Evolutionary conservation across 1,139 yeast genomes (phyloP).

Genomic region (Debaryomyces subglobosus): DNA sequence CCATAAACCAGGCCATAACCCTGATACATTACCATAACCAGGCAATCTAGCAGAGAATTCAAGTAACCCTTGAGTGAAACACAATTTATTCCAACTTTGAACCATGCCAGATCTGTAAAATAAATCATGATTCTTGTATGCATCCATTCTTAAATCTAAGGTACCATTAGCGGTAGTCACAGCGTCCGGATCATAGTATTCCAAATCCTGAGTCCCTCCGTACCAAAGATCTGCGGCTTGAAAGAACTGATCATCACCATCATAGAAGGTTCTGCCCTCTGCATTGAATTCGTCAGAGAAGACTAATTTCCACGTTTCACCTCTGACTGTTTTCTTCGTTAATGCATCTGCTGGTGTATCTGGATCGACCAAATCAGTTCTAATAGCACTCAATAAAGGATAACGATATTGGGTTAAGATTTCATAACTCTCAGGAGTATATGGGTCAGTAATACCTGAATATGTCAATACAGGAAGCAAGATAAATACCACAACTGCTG

Average conservation of each 20-base stretch:
- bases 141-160: conserved; percentile 68
- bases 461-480: conserved; percentile 75
- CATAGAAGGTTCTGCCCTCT: conserved; percentile 81
- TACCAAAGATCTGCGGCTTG: conserved; percentile 75
- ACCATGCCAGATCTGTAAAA: conserved; percentile 84
- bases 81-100: conserved; percentile 81
- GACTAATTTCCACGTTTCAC: conserved; percentile 67
- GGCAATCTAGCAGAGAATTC: conserved; percentile 76
- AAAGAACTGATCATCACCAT: conserved; percentile 85
- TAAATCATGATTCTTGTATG: conserved; percentile 68
- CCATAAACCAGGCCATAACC: conserved; percentile 94
- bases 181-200: conserved; percentile 91
- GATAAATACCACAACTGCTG: conserved; percentile 66
- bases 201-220: conserved; percentile 79
- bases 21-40: conserved; percentile 66
- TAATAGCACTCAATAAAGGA: conserved; percentile 61
- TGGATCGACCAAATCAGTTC: conserved; percentile 68
- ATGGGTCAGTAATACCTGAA: conserved; percentile 57
- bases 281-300: conserved; percentile 85
- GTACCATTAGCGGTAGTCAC: conserved; percentile 69
- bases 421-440: conserved; percentile 38
- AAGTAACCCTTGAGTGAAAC: conserved; percentile 75
- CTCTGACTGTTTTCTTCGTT: conserved; percentile 50
- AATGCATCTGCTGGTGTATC: conserved; percentile 70
- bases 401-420: conserved; percentile 59